phyloP scores from a whole-genome alignment of 2,329 filamentous ascomycete genomes.

The Colletotrichum lini region DNA sequence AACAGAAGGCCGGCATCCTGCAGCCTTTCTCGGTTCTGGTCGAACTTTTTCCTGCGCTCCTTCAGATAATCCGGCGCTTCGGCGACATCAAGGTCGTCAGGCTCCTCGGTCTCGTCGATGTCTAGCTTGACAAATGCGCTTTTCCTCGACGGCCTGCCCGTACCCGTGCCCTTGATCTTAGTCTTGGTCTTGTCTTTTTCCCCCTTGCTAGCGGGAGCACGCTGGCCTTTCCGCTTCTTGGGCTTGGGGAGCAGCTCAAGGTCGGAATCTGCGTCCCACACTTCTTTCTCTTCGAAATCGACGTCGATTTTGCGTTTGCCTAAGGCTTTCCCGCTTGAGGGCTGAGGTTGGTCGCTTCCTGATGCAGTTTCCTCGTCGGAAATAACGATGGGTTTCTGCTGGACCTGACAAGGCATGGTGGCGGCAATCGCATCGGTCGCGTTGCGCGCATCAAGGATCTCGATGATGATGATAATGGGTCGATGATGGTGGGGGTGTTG shows the following conservation, averaged over 20 bases:
- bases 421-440: background rate
- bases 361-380: slow-evolving; percentile 32
- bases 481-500: slow-evolving; percentile 1
- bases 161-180: slow-evolving; percentile 44
- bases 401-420: slow-evolving; percentile 21
- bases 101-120: slow-evolving; percentile 53
- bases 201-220: slow-evolving; percentile 58
- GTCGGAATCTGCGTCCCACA: slow-evolving; percentile 73
- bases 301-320: slow-evolving; percentile 57
- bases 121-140: slow-evolving; percentile 42
- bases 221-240: slow-evolving; percentile 70
- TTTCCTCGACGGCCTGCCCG: slow-evolving; percentile 47
- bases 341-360: background rate
- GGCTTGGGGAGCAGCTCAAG: slow-evolving; percentile 76
- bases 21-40: slow-evolving; percentile 70
- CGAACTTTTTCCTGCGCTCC: slow-evolving; percentile 77
- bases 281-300: slow-evolving; percentile 59
- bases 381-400: slow-evolving; percentile 10
- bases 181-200: slow-evolving; percentile 15
- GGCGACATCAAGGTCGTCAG: slow-evolving; percentile 64
- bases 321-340: slow-evolving; percentile 26
- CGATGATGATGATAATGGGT: background rate
- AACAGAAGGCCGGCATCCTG: slow-evolving; percentile 79
- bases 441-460: background rate
- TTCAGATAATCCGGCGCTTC: slow-evolving; percentile 82